A percentile compares a stretch with the other conserved stretches of the same genome.
These are phyloP conservation scores for Plasmopara muralis DNA, from an alignment of 352 stramenopile species.

Conservation along the genomic window DNA sequence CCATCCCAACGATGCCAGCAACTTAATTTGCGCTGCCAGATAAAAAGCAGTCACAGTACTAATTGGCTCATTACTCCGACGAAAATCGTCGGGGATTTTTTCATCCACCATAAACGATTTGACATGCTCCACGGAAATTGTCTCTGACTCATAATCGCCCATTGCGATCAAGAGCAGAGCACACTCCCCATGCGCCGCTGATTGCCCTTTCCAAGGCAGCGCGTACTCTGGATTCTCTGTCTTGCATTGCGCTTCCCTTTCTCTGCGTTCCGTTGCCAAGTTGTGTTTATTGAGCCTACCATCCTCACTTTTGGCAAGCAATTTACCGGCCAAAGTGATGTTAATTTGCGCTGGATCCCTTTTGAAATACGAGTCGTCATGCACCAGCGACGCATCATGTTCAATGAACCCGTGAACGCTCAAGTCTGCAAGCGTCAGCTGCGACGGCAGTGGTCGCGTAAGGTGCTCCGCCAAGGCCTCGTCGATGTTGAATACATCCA, in stretches of 20 bases:
- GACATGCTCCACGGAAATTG: conserved; percentile 36
- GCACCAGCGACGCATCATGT: conserved; percentile 59
- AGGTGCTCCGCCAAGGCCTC: conserved; percentile 29
- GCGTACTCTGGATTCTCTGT: conserved; percentile 40
- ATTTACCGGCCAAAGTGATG: conserved; percentile 27
- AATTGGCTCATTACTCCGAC: conserved; percentile 20
- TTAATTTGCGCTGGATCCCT: conserved; percentile 43
- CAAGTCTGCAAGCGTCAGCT: conserved; percentile 51
- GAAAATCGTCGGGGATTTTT: conserved; percentile 41
- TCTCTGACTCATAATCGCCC: conserved; percentile 20
- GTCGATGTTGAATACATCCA: conserved; percentile 48
- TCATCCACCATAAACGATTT: conserved; percentile 51
- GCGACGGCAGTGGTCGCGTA: conserved; percentile 20
- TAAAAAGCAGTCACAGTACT: conserved; percentile 25
- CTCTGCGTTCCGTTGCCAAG: conserved; percentile 32
- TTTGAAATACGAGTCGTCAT: conserved; percentile 50
- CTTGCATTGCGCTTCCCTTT: conserved; percentile 40
- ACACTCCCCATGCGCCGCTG: conserved; percentile 16
- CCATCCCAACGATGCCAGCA: conserved; percentile 18
- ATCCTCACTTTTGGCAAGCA: conserved; percentile 33
- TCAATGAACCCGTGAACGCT: conserved; percentile 49
- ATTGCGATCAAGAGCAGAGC: conserved; percentile 21
- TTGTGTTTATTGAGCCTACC: conserved; percentile 32
- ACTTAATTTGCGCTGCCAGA: conserved; percentile 43
- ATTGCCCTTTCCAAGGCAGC: conserved; percentile 31